A percentile compares a stretch with the other conserved stretches of the same genome.
Conservation (phyloP, 2,329 filamentous ascomycete genomes). For the Grosmannia clavigera region DNA sequence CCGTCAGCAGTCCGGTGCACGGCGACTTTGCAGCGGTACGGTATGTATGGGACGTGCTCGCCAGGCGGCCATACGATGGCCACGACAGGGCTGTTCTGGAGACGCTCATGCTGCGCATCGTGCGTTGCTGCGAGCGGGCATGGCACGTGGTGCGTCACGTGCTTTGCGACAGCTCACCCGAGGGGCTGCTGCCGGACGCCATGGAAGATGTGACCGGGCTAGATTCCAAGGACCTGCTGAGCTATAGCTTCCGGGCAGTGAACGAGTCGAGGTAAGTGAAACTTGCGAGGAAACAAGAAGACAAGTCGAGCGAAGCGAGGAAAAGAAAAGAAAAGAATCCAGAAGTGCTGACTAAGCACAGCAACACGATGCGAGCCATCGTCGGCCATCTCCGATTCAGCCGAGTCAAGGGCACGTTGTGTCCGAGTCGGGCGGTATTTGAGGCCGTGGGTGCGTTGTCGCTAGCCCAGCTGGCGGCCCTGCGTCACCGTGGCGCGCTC, state of each 20-base stretch:
- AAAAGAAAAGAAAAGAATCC: too few species aligned
- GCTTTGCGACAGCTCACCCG: slow-evolving; percentile 87
- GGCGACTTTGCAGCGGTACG: slow-evolving; percentile 55
- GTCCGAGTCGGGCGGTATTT: slow-evolving; percentile 43
- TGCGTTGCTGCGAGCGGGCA: slow-evolving; percentile 51
- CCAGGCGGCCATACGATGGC: slow-evolving; percentile 19
- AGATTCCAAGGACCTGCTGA: slow-evolving; percentile 78
- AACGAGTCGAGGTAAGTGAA: slow-evolving; percentile 73
- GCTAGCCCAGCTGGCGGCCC: slow-evolving; percentile 68
- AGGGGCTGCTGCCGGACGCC: slow-evolving; percentile 72
- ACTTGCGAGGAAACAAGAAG: background rate
- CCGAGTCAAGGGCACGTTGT: slow-evolving; percentile 28
- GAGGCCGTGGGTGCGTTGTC: slow-evolving; percentile 57
- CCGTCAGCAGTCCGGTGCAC: slow-evolving; percentile 55
- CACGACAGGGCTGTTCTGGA: slow-evolving; percentile 27
- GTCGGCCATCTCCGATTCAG: slow-evolving; percentile 40
- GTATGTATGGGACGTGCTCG: slow-evolving; percentile 43
- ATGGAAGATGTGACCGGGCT: slow-evolving; percentile 58
- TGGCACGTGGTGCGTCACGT: slow-evolving; percentile 68
- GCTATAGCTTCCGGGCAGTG: slow-evolving; percentile 89
- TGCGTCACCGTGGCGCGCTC: slow-evolving; percentile 86
- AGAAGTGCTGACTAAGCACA: slow-evolving; percentile 20
- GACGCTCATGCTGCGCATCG: slow-evolving; percentile 40
- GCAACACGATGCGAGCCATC: slow-evolving; percentile 57
- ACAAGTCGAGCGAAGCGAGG: too few species aligned